A percentile compares a stretch with the other conserved stretches of the same genome.
Evolutionary conservation across 116 monocot genomes (phyloP).

Genomic region (Trichopus zeylanicus): DNA sequence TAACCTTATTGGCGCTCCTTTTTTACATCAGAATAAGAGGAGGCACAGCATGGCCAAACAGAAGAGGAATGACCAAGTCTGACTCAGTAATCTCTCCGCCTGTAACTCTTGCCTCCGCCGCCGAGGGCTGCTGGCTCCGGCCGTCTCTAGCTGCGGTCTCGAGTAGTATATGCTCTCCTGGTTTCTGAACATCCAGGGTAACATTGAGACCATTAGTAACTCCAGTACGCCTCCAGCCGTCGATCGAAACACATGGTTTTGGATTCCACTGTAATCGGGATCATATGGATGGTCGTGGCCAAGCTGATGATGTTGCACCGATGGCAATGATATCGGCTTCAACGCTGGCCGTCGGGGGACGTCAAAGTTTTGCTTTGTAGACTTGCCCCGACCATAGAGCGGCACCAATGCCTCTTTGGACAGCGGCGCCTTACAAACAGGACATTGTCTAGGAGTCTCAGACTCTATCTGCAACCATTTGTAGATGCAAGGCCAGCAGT

Average conservation of each 20-base stretch:
- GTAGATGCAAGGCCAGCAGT: conserved; percentile 9
- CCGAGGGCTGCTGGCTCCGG: background rate
- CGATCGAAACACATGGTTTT: background rate
- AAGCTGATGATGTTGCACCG: background rate
- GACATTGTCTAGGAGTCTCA: background rate
- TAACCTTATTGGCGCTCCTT: no score
- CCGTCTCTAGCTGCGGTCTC: background rate
- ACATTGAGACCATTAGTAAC: background rate
- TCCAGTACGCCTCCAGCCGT: conserved; percentile 1
- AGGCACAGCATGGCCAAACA: conserved; percentile 1
- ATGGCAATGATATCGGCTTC: background rate
- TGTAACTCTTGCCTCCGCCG: conserved; percentile 4
- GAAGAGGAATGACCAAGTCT: conserved; percentile 4
- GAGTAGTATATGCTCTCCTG: background rate
- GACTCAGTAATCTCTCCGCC: background rate
- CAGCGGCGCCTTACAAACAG: conserved; percentile 7
- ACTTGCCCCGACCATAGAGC: conserved; percentile 5
- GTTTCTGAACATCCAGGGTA: conserved; percentile 2
- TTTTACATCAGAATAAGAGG: conserved; percentile 6
- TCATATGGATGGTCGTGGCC: background rate
- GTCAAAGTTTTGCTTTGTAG: background rate
- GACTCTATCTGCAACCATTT: conserved; percentile 3
- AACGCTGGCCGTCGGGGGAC: background rate
- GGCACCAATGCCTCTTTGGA: background rate
- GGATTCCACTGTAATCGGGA: no score